Evolutionary conservation across 2,329 filamentous ascomycete genomes (phyloP).

Genomic region (Calonectria leucothoes): DNA sequence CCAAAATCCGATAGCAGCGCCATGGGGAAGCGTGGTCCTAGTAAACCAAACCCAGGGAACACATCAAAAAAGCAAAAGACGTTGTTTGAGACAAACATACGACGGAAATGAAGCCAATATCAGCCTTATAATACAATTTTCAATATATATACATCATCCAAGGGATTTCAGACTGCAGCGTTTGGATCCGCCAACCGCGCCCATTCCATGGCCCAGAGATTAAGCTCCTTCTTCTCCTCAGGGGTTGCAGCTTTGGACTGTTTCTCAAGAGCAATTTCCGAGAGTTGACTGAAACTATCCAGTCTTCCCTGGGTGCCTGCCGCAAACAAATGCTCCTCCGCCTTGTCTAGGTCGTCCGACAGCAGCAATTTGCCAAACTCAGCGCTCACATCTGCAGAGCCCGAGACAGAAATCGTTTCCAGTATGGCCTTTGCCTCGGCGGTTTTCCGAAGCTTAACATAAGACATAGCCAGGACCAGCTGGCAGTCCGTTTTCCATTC

Average conservation of each 20-base stretch:
- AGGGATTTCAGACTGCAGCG: slow-evolving; percentile 32
- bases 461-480: slow-evolving; percentile 40
- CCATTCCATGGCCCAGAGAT: slow-evolving; percentile 50
- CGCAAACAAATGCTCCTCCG: slow-evolving; percentile 40
- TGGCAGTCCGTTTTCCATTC: slow-evolving; percentile 43
- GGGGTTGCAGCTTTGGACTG: slow-evolving; percentile 27
- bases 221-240: slow-evolving; percentile 31
- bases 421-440: slow-evolving; percentile 40
- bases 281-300: slow-evolving; percentile 43
- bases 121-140: neutral
- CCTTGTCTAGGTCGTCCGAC: slow-evolving; percentile 33
- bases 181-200: slow-evolving; percentile 44
- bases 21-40: slow-evolving; percentile 38
- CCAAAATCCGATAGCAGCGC: neutral
- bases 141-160: neutral
- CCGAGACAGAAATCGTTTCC: slow-evolving; percentile 33
- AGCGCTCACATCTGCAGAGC: slow-evolving; percentile 39
- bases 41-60: slow-evolving; percentile 22
- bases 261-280: slow-evolving; percentile 43
- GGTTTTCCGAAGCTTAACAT: slow-evolving; percentile 33
- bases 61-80: slow-evolving; percentile 44
- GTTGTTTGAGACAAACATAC: neutral
- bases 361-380: slow-evolving; percentile 43
- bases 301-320: slow-evolving; percentile 40
- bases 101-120: neutral